Percentiles rank a stretch among this genome's conserved stretches.
These are phyloP conservation scores for Trypanosoma lewisi DNA, from an alignment of 208 protist species.

Conservation along the genomic window DNA sequence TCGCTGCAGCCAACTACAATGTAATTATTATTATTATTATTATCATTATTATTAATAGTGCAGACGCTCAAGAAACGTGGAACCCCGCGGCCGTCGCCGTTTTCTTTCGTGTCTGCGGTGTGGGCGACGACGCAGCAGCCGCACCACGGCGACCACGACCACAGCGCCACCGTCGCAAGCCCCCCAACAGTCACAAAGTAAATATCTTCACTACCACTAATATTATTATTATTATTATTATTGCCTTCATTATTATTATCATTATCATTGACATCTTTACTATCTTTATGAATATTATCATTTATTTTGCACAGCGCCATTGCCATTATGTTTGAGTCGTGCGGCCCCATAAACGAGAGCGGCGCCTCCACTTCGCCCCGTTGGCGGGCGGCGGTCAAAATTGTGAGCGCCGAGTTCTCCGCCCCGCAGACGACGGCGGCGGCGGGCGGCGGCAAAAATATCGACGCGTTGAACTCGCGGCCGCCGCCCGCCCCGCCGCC, in stretches of 20 bases:
- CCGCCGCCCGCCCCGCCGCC: conserved; percentile 37
- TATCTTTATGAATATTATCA: too few species aligned
- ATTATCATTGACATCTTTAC: too few species aligned
- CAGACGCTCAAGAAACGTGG: conserved; percentile 59
- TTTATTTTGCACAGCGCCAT: conserved; percentile 28
- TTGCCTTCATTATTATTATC: too few species aligned
- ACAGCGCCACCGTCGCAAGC: conserved; percentile 40
- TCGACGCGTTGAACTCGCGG: conserved; percentile 68
- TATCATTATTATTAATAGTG: not conserved
- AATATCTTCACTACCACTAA: conserved; percentile 1
- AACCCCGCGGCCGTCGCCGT: conserved; percentile 24
- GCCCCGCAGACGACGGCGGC: conserved; percentile 45
- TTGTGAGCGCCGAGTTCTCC: conserved; percentile 62
- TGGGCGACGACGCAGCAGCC: conserved; percentile 30
- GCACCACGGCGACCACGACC: conserved; percentile 30
- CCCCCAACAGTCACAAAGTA: conserved; percentile 68
- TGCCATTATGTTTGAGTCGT: conserved; percentile 77
- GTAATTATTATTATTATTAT: not conserved
- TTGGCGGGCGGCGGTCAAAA: conserved; percentile 6
- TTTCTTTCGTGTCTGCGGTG: not conserved
- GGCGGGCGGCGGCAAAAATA: conserved; percentile 32
- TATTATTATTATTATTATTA: too few species aligned
- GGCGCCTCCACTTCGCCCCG: conserved; percentile 8
- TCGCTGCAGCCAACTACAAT: conserved; percentile 71
- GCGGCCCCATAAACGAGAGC: conserved; percentile 45